Evolutionary conservation across 1,139 yeast genomes (phyloP).

Genomic region (Pichia sp.): DNA sequence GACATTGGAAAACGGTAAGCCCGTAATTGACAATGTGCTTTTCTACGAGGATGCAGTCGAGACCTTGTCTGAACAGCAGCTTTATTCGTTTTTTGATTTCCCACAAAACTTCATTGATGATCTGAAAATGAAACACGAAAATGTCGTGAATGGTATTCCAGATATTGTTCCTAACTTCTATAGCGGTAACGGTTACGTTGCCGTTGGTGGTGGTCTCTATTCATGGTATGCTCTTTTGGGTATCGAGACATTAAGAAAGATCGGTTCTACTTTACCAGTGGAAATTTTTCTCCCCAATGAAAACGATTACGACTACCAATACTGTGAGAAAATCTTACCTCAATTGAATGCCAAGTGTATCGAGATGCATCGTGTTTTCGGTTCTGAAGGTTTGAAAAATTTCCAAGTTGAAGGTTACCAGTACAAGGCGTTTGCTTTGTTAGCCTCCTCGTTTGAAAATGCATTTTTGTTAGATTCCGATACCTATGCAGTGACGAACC

Average conservation of each 20-base stretch:
- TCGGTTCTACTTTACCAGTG: constrained; percentile 64
- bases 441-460: constrained; percentile 49
- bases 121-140: constrained; percentile 26
- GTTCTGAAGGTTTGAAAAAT: constrained; percentile 25
- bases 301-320: constrained; percentile 45
- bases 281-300: constrained; percentile 57
- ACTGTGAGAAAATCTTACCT: constrained; percentile 47
- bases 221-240: constrained; percentile 68
- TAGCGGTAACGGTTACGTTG: constrained; percentile 72
- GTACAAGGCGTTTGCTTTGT: constrained; percentile 52
- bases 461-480: constrained; percentile 53
- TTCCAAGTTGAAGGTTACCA: constrained; percentile 48
- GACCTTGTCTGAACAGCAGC: constrained; percentile 23
- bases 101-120: constrained; percentile 28
- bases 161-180: constrained; percentile 34
- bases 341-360: constrained; percentile 44
- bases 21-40: constrained; percentile 25
- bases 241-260: constrained; percentile 55
- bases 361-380: constrained; percentile 39
- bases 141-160: constrained; percentile 27
- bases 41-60: constrained; percentile 23
- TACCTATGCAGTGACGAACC: constrained; percentile 49
- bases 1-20: constrained; percentile 23
- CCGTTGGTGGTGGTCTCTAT: constrained; percentile 75
- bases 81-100: constrained; percentile 25